phyloP scores from a whole-genome alignment of 495 filamentous ascomycete species.

The Cetradonia linearis region DNA sequence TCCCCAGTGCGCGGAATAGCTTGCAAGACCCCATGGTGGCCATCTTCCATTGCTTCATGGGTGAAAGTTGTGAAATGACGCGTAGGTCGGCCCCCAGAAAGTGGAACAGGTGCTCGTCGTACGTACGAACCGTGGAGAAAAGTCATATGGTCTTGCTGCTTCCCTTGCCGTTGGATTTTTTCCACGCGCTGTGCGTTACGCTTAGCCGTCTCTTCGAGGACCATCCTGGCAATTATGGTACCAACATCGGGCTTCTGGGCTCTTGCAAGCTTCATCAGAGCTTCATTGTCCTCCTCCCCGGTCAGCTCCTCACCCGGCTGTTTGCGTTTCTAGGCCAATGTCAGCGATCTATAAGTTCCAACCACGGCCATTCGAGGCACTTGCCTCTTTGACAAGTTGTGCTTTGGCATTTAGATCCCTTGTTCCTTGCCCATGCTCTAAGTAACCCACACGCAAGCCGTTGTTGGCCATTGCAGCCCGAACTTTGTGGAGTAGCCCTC shows the following conservation, averaged over 20 bases:
- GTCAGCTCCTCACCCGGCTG: not conserved
- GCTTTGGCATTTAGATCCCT: not conserved
- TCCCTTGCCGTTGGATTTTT: not conserved
- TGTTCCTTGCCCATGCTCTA: not conserved
- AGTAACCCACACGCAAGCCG: conserved; percentile 6
- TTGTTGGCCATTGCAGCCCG: conserved; percentile 16
- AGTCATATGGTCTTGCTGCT: not conserved
- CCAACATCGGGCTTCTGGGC: conserved; percentile 4
- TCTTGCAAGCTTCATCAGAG: not conserved
- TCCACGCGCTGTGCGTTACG: not conserved
- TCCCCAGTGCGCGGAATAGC: not conserved
- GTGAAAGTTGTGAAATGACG: not conserved
- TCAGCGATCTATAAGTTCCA: not conserved
- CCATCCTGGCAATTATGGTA: not conserved
- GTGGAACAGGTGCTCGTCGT: not conserved
- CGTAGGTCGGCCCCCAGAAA: not conserved
- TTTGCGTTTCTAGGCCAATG: conserved; percentile 7
- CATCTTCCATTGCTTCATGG: not conserved
- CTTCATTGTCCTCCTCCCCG: conserved; percentile 4
- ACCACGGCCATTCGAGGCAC: not conserved
- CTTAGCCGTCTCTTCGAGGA: not conserved
- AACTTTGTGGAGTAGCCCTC: conserved; percentile 5
- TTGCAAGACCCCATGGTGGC: not conserved
- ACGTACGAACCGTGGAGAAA: not conserved
- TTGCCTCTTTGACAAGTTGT: not conserved